phyloP scores from a whole-genome alignment of 208 protist genomes.

The Trypanosoma conorhini region DNA sequence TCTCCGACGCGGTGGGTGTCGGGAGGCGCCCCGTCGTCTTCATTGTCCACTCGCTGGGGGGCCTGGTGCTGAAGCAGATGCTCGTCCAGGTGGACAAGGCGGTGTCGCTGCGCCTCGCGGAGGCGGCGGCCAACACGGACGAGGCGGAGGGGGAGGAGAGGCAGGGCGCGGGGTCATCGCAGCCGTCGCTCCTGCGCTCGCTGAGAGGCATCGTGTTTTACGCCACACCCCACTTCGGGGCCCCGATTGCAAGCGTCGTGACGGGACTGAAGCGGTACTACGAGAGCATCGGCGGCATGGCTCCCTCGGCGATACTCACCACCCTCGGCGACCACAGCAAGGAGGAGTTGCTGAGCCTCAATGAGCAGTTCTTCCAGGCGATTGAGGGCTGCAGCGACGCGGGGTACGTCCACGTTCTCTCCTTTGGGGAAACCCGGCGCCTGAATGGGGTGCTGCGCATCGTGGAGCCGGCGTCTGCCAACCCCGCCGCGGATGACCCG shows the following conservation, averaged over 20 bases:
- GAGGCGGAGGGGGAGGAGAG: conserved; percentile 12
- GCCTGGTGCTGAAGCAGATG: conserved; percentile 67
- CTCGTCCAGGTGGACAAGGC: conserved; percentile 40
- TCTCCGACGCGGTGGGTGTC: conserved; percentile 37
- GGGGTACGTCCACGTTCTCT: conserved; percentile 32
- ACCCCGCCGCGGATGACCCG: conserved; percentile 50
- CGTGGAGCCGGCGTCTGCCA: conserved; percentile 64
- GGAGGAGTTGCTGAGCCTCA: conserved; percentile 38
- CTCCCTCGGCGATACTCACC: conserved; percentile 54
- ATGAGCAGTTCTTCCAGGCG: conserved; percentile 55
- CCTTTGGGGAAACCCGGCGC: conserved; percentile 59
- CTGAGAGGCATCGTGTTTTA: conserved; percentile 72
- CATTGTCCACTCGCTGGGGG: conserved; percentile 67
- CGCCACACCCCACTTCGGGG: conserved; percentile 73
- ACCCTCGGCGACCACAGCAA: conserved; percentile 64
- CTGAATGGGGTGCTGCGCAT: conserved; percentile 52
- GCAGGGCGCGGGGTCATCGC: conserved; percentile 7
- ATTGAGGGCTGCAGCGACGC: conserved; percentile 31
- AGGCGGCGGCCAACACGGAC: neutral
- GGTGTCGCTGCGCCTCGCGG: conserved; percentile 8
- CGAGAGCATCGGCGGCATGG: conserved; percentile 48
- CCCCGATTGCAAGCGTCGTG: conserved; percentile 56
- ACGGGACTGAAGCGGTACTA: conserved; percentile 59
- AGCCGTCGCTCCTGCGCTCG: conserved; percentile 33
- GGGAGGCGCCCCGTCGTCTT: conserved; percentile 61